A percentile compares a stretch with the other conserved stretches of the same genome.
Evolutionary conservation across 1,139 yeast species (phyloP).

Genomic region (Meyerozyma athensensis): DNA sequence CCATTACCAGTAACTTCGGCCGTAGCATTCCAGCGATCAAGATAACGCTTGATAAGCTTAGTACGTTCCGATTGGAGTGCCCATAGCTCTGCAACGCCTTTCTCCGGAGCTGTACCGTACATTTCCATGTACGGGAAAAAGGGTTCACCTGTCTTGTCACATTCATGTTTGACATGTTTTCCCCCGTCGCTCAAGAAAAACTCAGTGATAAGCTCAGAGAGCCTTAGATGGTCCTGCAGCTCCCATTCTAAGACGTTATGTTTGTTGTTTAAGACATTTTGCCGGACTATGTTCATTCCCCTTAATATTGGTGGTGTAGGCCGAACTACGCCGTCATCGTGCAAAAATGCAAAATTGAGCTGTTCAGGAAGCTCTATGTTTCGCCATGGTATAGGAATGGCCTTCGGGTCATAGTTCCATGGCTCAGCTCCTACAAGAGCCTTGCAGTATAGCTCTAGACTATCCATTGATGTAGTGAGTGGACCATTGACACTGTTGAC

Average conservation of each 20-base stretch:
- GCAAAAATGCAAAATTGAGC: constrained; percentile 28
- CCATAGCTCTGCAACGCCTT: constrained; percentile 40
- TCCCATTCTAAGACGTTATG: constrained; percentile 59
- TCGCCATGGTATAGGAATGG: constrained; percentile 30
- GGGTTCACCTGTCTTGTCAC: constrained; percentile 44
- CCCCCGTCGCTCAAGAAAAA: constrained; percentile 48
- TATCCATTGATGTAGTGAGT: constrained; percentile 21
- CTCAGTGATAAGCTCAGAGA: constrained; percentile 31
- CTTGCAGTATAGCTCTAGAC: constrained; percentile 25
- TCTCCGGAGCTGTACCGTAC: constrained; percentile 26
- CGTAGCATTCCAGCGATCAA: constrained; percentile 35
- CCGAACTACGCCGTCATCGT: constrained; percentile 27
- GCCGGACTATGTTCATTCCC: constrained; percentile 20
- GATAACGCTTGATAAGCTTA: constrained; percentile 26
- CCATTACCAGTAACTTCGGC: constrained; percentile 28
- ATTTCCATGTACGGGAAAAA: constrained; percentile 31
- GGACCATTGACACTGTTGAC: constrained; percentile 36
- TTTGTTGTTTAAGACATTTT: constrained; percentile 39
- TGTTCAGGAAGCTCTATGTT: constrained; percentile 18
- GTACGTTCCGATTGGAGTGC: constrained; percentile 33
- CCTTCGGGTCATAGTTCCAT: constrained; percentile 28
- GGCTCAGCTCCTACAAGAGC: constrained; percentile 25
- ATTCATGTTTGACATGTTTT: constrained; percentile 24
- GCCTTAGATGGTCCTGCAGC: constrained; percentile 33
- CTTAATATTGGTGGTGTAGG: constrained; percentile 37